Evolutionary conservation across 495 filamentous ascomycete species (phyloP).

Genomic region (Neurospora sp.): DNA sequence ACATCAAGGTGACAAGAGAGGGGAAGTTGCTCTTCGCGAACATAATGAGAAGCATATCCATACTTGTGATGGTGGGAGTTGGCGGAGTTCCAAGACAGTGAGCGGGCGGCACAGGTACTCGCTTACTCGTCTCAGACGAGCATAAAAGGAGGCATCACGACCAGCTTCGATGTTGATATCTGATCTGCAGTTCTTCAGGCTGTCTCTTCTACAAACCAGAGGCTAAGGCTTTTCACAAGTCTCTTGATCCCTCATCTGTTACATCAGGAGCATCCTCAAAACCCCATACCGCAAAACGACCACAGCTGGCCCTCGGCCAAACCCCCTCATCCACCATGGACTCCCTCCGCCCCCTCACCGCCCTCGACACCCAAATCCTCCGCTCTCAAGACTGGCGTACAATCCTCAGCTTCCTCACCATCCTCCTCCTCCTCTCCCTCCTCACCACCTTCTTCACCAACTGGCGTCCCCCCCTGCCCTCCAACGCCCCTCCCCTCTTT

Average conservation of each 20-base stretch:
- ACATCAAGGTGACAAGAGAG: neutral
- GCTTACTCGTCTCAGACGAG: neutral
- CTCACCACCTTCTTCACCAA: constrained; percentile 2
- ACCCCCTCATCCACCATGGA: neutral
- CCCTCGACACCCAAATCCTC: neutral
- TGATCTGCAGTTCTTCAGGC: neutral
- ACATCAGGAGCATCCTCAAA: too few relatives aligned
- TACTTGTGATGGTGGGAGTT: neutral
- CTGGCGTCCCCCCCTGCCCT: constrained; percentile 9
- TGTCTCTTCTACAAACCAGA: neutral
- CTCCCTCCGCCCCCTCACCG: neutral
- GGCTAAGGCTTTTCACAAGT: neutral
- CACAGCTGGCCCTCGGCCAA: neutral
- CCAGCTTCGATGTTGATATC: neutral
- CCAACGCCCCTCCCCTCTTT: neutral
- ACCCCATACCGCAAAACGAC: neutral
- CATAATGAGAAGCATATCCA: neutral
- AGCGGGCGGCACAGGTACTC: neutral
- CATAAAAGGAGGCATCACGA: neutral
- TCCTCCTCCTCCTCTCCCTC: neutral
- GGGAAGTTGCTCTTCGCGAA: neutral
- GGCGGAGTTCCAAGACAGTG: neutral
- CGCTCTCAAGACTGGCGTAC: neutral
- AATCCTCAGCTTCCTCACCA: neutral
- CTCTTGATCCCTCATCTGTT: neutral